These are phyloP conservation scores for Linnemannia zychae DNA, from an alignment of 192 early-diverging fungal species.

Conservation along the genomic window DNA sequence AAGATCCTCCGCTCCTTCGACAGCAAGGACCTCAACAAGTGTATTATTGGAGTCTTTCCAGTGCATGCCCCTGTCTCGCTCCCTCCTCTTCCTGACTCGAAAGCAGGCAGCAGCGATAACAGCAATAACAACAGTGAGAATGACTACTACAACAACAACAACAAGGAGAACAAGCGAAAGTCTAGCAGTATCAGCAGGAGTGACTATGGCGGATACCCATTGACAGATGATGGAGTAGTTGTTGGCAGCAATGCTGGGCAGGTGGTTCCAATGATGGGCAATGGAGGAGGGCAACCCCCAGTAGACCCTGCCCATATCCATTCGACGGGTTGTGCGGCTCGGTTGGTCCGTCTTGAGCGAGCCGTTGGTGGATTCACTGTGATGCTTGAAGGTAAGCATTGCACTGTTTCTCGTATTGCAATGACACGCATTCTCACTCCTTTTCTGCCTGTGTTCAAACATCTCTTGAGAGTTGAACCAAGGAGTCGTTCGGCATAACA, in stretches of 20 bases:
- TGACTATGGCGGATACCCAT: not conserved
- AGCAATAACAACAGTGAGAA: not conserved
- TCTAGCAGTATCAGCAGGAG: not conserved
- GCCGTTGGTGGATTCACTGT: constrained; percentile 70
- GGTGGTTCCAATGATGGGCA: constrained; percentile 12
- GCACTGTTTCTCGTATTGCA: not conserved
- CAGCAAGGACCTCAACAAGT: constrained; percentile 52
- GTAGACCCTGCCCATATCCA: constrained; percentile 42
- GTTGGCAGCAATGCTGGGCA: constrained; percentile 27
- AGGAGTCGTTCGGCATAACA: not conserved
- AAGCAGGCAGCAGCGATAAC: not conserved
- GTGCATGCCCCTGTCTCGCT: not conserved
- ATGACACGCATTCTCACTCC: not conserved
- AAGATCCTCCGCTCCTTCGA: constrained; percentile 57
- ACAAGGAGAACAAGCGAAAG: constrained; percentile 5
- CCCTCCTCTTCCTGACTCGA: not conserved
- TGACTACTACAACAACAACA: constrained; percentile 3
- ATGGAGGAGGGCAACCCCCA: not conserved
- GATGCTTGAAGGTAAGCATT: constrained; percentile 72
- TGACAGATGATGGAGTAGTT: constrained; percentile 1
- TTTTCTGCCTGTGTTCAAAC: not conserved
- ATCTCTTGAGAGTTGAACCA: not conserved
- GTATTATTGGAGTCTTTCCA: constrained; percentile 62
- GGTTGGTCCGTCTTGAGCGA: constrained; percentile 69
- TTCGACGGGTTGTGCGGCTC: constrained; percentile 63